These are phyloP conservation scores for Phylloporus sp. DNA, from an alignment of 768 basidiomycete genomes.

Conservation along the genomic window DNA sequence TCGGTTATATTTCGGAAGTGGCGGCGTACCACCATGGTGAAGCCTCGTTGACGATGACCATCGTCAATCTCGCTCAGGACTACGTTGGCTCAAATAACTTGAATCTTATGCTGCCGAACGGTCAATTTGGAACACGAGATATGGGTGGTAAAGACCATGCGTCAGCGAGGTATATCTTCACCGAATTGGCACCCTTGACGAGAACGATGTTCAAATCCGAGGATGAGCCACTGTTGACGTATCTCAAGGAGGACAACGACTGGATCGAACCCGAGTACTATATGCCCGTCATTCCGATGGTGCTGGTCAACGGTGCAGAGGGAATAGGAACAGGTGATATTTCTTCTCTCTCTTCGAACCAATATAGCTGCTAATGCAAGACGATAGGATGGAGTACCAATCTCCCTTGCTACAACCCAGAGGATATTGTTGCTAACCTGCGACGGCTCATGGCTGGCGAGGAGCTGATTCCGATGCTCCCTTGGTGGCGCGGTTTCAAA, in stretches of 20 bases:
- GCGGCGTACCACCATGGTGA: constrained; percentile 98
- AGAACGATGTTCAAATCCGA: constrained; percentile 73
- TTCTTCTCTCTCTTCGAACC: background rate
- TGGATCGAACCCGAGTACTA: constrained; percentile 94
- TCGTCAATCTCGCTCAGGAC: constrained; percentile 90
- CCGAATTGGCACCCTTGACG: constrained; percentile 69
- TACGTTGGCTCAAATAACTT: constrained; percentile 96
- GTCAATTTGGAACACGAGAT: constrained; percentile 94
- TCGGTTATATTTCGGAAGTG: constrained; percentile 92
- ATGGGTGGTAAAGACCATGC: constrained; percentile 96
- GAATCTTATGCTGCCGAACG: constrained; percentile 81
- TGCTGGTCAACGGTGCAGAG: constrained; percentile 91
- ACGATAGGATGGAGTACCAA: constrained; percentile 87
- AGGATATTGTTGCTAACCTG: constrained; percentile 85
- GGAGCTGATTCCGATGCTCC: constrained; percentile 80
- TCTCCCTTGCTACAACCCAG: constrained; percentile 89
- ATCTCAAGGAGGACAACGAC: constrained; percentile 81
- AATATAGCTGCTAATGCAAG: background rate
- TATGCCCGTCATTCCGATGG: constrained; percentile 82
- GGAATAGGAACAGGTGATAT: constrained; percentile 91
- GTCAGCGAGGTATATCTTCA: constrained; percentile 94
- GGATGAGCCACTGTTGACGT: constrained; percentile 83
- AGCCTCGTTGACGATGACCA: constrained; percentile 78
- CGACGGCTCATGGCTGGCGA: constrained; percentile 83
- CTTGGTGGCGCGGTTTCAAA: constrained; percentile 97